phyloP scores from a whole-genome alignment of 345 rosid species.

The Tarenaya hassleriana region DNA sequence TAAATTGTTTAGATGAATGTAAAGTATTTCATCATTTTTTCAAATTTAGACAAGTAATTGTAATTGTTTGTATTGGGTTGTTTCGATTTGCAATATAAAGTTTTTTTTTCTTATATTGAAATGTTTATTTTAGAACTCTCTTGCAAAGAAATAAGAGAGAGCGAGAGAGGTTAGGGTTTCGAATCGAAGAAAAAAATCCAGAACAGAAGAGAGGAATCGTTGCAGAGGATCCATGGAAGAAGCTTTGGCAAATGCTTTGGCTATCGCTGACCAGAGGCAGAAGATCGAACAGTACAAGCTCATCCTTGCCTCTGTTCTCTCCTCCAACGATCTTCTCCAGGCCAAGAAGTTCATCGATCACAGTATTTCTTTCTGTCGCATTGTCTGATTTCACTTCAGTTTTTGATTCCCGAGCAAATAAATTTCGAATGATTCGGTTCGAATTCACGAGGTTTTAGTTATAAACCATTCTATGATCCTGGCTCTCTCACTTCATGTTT shows the following conservation, averaged over 20 bases:
- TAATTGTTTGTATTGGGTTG: no score
- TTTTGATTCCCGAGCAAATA: neutral
- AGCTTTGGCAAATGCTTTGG: slow-evolving; percentile 65
- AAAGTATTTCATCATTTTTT: no score
- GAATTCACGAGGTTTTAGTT: no score
- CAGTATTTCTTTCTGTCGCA: slow-evolving; percentile 29
- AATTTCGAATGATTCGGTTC: neutral
- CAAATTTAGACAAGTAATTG: no score
- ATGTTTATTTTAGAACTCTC: no score
- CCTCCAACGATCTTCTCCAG: slow-evolving; percentile 70
- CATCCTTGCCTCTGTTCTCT: slow-evolving; percentile 72
- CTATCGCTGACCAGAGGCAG: slow-evolving; percentile 86
- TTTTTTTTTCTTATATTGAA: no score
- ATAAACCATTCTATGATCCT: no score
- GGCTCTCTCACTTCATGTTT: slow-evolving; percentile 3
- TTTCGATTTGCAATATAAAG: no score
- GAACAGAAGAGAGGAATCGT: neutral
- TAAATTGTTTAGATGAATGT: no score
- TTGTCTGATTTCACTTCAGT: neutral
- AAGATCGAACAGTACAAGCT: slow-evolving; percentile 98
- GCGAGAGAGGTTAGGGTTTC: slow-evolving; percentile 39
- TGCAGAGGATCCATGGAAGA: slow-evolving; percentile 52
- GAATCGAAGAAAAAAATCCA: slow-evolving; percentile 5
- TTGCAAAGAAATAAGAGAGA: no score
- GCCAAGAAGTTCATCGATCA: slow-evolving; percentile 92